Evolutionary conservation across 2,329 filamentous ascomycete genomes (phyloP).

Genomic region (Diaporthe nobilis): DNA sequence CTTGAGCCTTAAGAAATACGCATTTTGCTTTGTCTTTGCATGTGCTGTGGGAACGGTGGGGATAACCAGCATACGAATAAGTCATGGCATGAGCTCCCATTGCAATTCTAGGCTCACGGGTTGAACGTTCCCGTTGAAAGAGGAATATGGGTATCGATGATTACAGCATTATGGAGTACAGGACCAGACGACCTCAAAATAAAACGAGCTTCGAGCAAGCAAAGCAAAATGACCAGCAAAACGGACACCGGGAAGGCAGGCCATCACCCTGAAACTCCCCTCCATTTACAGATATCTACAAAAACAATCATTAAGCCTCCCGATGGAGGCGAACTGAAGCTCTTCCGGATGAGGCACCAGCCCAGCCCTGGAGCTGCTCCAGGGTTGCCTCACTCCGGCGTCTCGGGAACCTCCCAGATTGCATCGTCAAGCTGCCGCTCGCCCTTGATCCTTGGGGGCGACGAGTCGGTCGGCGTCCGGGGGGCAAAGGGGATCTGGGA

Average conservation of each 20-base stretch:
- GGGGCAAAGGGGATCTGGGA: constrained; percentile 65
- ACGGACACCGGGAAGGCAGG: background rate
- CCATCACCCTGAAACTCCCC: background rate
- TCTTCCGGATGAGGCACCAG: background rate
- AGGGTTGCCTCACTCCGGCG: constrained; percentile 46
- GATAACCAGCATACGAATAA: background rate
- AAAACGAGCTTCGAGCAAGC: background rate
- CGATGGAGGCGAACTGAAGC: background rate
- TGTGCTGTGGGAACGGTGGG: no score
- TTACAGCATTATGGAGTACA: constrained; percentile 29
- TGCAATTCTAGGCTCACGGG: background rate
- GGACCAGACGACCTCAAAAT: background rate
- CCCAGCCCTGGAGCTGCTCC: background rate
- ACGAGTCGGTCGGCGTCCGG: constrained; percentile 25
- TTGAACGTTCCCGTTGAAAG: background rate
- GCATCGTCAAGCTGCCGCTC: constrained; percentile 43
- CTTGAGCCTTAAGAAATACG: background rate
- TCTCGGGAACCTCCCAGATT: constrained; percentile 54
- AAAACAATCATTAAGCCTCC: no score
- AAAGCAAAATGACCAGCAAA: background rate
- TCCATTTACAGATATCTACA: background rate
- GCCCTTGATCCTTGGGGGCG: constrained; percentile 16
- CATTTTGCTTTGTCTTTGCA: background rate
- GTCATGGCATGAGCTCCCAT: no score
- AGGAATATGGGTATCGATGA: constrained; percentile 34